Percentiles rank a stretch among this genome's conserved stretches.
These are phyloP conservation scores for Saccharomyces hybrid DNA, from an alignment of 1,139 yeast species.

Conservation along the genomic window DNA sequence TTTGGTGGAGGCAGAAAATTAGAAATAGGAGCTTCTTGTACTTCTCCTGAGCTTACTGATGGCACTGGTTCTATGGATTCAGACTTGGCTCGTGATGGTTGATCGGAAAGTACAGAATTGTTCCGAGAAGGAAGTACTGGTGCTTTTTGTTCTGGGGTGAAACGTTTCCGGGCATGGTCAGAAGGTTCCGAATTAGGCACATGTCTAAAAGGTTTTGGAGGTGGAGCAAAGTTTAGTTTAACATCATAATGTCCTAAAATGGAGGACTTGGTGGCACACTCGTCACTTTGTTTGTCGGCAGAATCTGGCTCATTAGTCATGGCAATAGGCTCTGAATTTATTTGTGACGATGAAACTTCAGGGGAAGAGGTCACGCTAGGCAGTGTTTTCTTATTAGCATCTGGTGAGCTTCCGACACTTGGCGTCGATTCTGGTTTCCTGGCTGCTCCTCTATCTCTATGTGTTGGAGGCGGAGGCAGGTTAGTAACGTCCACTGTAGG, in stretches of 20 bases:
- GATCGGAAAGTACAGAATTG: background rate
- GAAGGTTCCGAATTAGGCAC: background rate
- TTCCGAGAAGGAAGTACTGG: background rate
- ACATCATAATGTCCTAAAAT: constrained; percentile 7
- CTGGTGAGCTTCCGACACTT: background rate
- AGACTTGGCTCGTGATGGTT: background rate
- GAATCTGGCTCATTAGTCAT: background rate
- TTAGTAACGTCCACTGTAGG: constrained; percentile 13
- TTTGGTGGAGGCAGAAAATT: constrained; percentile 24
- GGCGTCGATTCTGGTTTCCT: background rate
- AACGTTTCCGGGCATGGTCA: background rate
- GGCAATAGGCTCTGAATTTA: background rate
- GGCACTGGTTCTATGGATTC: background rate
- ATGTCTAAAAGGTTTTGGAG: constrained; percentile 16
- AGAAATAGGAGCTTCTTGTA: constrained; percentile 2
- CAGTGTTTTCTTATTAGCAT: background rate
- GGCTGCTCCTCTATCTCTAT: constrained; percentile 16
- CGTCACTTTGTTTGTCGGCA: background rate
- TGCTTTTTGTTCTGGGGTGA: background rate
- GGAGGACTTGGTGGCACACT: background rate
- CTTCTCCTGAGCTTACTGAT: background rate
- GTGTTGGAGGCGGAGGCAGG: constrained; percentile 30
- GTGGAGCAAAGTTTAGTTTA: constrained; percentile 18
- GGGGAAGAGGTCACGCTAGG: background rate
- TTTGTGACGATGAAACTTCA: constrained; percentile 9